Conservation (phyloP, 805 yeast species). For the Metschnikowia baotianmanensis region DNA sequence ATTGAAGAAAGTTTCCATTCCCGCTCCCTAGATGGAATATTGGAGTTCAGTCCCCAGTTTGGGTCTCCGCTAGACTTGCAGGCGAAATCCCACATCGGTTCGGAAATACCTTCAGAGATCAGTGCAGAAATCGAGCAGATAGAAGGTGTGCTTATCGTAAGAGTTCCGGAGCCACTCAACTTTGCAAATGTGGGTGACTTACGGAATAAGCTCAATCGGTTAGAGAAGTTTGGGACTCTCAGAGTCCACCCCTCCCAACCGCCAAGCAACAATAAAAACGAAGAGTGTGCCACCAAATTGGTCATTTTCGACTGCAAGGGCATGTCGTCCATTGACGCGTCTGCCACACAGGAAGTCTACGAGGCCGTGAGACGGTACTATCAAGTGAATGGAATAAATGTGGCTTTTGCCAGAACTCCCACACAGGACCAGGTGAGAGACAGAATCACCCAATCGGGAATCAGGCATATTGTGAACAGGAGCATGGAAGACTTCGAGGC, state of each 20-base stretch:
- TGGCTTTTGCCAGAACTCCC: conserved; percentile 62
- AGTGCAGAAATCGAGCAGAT: conserved; percentile 43
- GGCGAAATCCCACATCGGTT: neutral
- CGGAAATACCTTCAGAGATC: conserved; percentile 6
- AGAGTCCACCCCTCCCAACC: conserved; percentile 76
- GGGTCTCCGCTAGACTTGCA: no score
- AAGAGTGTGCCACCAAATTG: conserved; percentile 42
- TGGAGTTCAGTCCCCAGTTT: neutral
- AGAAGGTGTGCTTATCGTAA: conserved; percentile 74
- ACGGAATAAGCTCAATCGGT: conserved; percentile 59
- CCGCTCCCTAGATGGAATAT: conserved; percentile 30
- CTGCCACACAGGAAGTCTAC: conserved; percentile 69
- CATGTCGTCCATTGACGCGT: conserved; percentile 75
- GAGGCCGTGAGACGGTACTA: conserved; percentile 58
- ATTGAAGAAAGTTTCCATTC: conserved; percentile 34
- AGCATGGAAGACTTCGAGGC: conserved; percentile 9
- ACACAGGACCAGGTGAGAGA: conserved; percentile 43
- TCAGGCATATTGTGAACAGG: conserved; percentile 31
- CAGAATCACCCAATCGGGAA: conserved; percentile 56
- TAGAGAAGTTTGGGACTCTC: conserved; percentile 76
- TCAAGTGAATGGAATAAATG: conserved; percentile 49
- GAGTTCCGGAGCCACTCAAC: conserved; percentile 84
- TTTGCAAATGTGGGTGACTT: conserved; percentile 83
- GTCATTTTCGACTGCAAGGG: conserved; percentile 79
- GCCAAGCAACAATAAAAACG: conserved; percentile 39